Base-by-base conservation (phyloP, 805 yeast genomes). In the Metschnikowia lochheadii region DNA sequence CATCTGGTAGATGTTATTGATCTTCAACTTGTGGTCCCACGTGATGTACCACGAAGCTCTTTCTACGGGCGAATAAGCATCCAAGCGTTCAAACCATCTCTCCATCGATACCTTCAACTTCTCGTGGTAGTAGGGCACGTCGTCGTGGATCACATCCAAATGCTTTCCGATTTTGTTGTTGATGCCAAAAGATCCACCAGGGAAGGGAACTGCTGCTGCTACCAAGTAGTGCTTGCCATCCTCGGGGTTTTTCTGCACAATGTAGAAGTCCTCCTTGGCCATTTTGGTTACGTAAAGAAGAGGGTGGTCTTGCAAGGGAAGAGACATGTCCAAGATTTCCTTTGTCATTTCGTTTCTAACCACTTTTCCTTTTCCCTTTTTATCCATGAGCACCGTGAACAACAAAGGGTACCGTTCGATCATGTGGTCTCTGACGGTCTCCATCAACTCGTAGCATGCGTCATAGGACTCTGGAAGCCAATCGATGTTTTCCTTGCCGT, bases 161-260 rank as follows among this genome's bases (percentile, higher is more conserved):
- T 76, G 78, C 58, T 74, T 77, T 18, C 90, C 90, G 43, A 85
- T 57, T 56, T 84, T 85, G 50, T 75, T 61, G 56, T 72, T 63
- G 49, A 85, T 80, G 49, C 84, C 85, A 66, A 85, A 85, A 1
- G 84, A 80, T 3, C 90, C 90, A 44, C 91, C 91, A 3, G 90
- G 89, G 64, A 85, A 84, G 5, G 89, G 89, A 36, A 85, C 90
- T 1, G 85, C 89, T 4, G 87, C 89, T 1, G 88, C 91, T 35
- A 76, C 78, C 48, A 85, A 68, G 63, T 85, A 82, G 63, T 85
- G 89, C 40, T 62, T 58, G 2, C 81, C 87, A 50, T 69, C 74
- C 34, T 45, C 39, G 0, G 70, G 76, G 53, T 80, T 76, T 58
- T 82, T 77, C 60, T 71, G 62, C 41, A 83, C 89, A 36, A 85